Percentiles rank a stretch among this genome's conserved stretches.
Evolutionary conservation across 1,284 basidiomycete genomes (phyloP).

Genomic region (Boletus hoseneyae): DNA sequence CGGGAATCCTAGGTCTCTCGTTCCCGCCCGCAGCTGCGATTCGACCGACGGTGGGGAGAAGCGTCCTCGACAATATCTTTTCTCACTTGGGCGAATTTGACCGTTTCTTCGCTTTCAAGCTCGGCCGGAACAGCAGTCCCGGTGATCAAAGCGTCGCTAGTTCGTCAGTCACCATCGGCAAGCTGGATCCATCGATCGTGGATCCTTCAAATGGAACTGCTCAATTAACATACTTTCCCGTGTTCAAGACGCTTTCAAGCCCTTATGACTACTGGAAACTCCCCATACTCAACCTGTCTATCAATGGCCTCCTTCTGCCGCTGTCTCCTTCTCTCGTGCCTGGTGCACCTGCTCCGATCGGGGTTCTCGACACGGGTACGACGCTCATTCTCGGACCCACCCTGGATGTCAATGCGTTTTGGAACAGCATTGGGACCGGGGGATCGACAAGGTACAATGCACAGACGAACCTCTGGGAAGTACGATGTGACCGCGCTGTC

Average conservation of each 20-base stretch:
- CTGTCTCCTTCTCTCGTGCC: slow-evolving; percentile 47
- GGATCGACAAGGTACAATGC: slow-evolving; percentile 38
- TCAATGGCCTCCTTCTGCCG: slow-evolving; percentile 40
- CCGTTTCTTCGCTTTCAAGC: slow-evolving; percentile 51
- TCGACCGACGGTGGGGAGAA: slow-evolving; percentile 39
- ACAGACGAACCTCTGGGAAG: slow-evolving; percentile 44
- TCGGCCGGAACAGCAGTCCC: slow-evolving; percentile 36
- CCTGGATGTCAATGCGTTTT: slow-evolving; percentile 49
- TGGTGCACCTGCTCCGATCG: slow-evolving; percentile 43
- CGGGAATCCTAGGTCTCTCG: slow-evolving; percentile 55
- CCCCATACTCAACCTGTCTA: slow-evolving; percentile 43
- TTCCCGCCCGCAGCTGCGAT: slow-evolving; percentile 52
- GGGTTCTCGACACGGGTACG: slow-evolving; percentile 57
- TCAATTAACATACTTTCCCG: slow-evolving; percentile 40
- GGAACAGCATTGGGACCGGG: slow-evolving; percentile 41
- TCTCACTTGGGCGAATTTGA: slow-evolving; percentile 39
- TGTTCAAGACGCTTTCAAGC: slow-evolving; percentile 38
- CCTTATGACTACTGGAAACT: slow-evolving; percentile 60
- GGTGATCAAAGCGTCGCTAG: slow-evolving; percentile 21
- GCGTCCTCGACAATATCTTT: slow-evolving; percentile 50
- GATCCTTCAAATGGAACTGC: slow-evolving; percentile 31
- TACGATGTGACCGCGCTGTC: slow-evolving; percentile 48
- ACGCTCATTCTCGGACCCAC: slow-evolving; percentile 55
- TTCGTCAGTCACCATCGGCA: slow-evolving; percentile 53
- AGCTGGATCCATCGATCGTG: slow-evolving; percentile 42